Evolutionary conservation across 2,329 filamentous ascomycete genomes (phyloP).

Genomic region (Fusarium fracticaudum): DNA sequence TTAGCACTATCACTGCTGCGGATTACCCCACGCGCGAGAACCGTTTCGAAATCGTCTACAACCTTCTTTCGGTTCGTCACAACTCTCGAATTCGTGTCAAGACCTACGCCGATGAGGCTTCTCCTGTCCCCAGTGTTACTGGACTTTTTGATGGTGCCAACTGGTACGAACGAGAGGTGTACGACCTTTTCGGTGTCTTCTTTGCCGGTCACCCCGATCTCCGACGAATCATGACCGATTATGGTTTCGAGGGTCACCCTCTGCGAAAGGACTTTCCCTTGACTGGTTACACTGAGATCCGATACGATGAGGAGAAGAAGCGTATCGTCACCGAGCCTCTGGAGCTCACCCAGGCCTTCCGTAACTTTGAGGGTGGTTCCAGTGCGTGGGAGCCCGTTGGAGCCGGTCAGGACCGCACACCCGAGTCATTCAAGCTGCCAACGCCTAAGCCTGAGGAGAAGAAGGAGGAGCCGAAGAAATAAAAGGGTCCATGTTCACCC

Average conservation of each 20-base stretch:
- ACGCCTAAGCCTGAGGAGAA: slow-evolving; percentile 95
- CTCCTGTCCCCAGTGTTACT: slow-evolving; percentile 89
- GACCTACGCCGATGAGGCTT: slow-evolving; percentile 97
- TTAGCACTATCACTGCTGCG: slow-evolving; percentile 91
- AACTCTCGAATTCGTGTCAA: slow-evolving; percentile 97
- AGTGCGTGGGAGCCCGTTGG: slow-evolving; percentile 75
- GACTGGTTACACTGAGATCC: slow-evolving; percentile 96
- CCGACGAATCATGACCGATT: slow-evolving; percentile 98
- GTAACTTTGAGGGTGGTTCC: slow-evolving; percentile 94
- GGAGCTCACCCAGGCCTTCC: slow-evolving; percentile 97
- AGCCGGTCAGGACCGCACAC: slow-evolving; percentile 78
- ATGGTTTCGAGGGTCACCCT: slow-evolving; percentile 97
- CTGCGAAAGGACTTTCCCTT: slow-evolving; percentile 97
- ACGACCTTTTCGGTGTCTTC: slow-evolving; percentile 97
- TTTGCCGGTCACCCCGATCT: slow-evolving; percentile 95
- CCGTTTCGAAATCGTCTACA: slow-evolving; percentile 98
- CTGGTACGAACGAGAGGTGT: slow-evolving; percentile 98
- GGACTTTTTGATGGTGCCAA: slow-evolving; percentile 92
- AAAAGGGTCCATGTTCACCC: slow-evolving; percentile 49
- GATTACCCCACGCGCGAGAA: slow-evolving; percentile 96
- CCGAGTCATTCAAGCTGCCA: slow-evolving; percentile 91
- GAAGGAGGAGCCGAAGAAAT: slow-evolving; percentile 93
- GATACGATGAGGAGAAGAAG: slow-evolving; percentile 99
- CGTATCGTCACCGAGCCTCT: slow-evolving; percentile 97
- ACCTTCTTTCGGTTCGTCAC: slow-evolving; percentile 93